A percentile compares a stretch with the other conserved stretches of the same genome.
phyloP scores from a whole-genome alignment of 768 basidiomycete genomes.

The Hemileccinum impolitum region DNA sequence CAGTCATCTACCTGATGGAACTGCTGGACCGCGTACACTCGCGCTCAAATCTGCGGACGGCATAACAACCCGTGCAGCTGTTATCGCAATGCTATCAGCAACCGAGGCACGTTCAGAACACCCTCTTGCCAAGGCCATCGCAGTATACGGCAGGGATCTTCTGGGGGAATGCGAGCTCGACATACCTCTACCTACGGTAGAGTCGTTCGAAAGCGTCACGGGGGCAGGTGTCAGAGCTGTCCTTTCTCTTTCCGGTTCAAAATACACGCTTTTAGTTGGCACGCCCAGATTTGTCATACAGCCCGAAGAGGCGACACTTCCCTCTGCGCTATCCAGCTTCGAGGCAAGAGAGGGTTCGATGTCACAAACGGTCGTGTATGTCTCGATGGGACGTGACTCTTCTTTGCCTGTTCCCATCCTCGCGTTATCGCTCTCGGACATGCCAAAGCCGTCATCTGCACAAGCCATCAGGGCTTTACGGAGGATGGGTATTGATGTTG shows the following conservation, averaged over 20 bases:
- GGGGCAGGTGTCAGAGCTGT: slow-evolving; percentile 84
- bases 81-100: slow-evolving; percentile 79
- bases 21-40: slow-evolving; percentile 11
- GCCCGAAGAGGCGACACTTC: slow-evolving; percentile 50
- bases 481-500: slow-evolving; percentile 88
- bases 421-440: slow-evolving; percentile 83
- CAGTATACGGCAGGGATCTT: slow-evolving; percentile 70
- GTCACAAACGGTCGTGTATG: slow-evolving; percentile 86
- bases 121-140: slow-evolving; percentile 92
- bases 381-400: slow-evolving; percentile 52
- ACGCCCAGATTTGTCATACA: slow-evolving; percentile 68
- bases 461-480: slow-evolving; percentile 79
- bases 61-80: slow-evolving; percentile 49
- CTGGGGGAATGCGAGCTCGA: slow-evolving; percentile 40
- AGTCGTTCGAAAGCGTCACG: slow-evolving; percentile 82
- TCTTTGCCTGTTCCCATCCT: slow-evolving; percentile 56
- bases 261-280: slow-evolving; percentile 68
- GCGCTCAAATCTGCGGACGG: slow-evolving; percentile 53
- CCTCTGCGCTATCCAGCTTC: slow-evolving; percentile 59
- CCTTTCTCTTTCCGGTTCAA: slow-evolving; percentile 50
- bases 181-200: slow-evolving; percentile 53
- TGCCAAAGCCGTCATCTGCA: slow-evolving; percentile 79
- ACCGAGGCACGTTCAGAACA: slow-evolving; percentile 94
- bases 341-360: slow-evolving; percentile 64
- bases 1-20: slow-evolving; percentile 15